Percentiles rank a stretch among this genome's conserved stretches.
phyloP scores from a whole-genome alignment of 331 rosid genomes.

The Malus hybrid region DNA sequence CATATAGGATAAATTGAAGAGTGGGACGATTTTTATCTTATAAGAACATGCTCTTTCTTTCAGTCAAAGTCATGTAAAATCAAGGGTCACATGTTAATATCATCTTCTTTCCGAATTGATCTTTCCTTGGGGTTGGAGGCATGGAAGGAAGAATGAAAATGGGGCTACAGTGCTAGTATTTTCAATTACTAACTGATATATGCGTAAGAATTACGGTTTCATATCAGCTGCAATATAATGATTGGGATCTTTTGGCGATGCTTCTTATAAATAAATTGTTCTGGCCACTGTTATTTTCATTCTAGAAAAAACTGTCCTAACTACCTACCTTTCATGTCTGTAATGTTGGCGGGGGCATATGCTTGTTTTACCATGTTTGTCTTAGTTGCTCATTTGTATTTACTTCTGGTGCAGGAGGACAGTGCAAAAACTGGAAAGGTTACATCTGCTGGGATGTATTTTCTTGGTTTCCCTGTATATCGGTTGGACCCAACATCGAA shows the following conservation, averaged over 20 bases:
- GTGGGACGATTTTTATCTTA: neutral
- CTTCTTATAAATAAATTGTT: neutral
- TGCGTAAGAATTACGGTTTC: neutral
- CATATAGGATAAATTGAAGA: neutral
- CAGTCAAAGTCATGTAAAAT: neutral
- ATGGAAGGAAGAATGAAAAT: neutral
- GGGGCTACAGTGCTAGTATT: neutral
- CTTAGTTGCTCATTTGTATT: neutral
- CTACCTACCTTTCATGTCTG: neutral
- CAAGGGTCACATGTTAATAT: neutral
- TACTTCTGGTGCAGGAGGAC: constrained; percentile 63
- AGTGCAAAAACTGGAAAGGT: constrained; percentile 77
- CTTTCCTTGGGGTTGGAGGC: neutral
- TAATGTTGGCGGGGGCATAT: neutral
- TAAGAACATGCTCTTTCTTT: neutral
- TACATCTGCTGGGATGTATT: constrained; percentile 95
- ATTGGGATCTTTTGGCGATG: neutral
- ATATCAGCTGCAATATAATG: neutral
- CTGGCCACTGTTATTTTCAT: neutral
- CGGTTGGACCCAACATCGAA: constrained; percentile 73
- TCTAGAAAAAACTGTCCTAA: neutral
- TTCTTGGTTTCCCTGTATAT: constrained; percentile 96
- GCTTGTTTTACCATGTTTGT: constrained; percentile 10
- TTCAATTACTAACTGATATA: neutral
- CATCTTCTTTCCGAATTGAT: neutral